Evolutionary conservation across 177 flowering plant genomes (phyloP).

Genomic region (Vitis hybrid): DNA sequence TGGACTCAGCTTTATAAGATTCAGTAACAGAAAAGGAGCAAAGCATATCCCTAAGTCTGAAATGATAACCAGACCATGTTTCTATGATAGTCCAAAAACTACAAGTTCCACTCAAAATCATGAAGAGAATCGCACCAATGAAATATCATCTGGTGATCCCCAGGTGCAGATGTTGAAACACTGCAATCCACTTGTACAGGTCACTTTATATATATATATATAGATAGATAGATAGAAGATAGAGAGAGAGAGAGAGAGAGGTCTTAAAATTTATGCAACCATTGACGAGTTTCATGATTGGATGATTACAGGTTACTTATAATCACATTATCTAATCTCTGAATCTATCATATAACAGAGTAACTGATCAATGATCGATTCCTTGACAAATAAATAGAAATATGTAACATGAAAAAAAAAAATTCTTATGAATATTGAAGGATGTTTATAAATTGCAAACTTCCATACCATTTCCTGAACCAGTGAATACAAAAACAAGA

Average conservation of each 20-base stretch:
- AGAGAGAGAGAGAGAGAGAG: slow-evolving; percentile 3
- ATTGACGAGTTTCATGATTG: too few species aligned
- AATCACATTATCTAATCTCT: too few species aligned
- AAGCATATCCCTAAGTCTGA: background rate
- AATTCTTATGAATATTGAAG: too few species aligned
- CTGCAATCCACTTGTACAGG: background rate
- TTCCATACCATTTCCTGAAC: slow-evolving; percentile 86
- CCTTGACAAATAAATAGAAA: too few species aligned
- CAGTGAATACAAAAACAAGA: slow-evolving; percentile 86
- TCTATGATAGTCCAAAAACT: background rate
- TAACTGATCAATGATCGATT: too few species aligned
- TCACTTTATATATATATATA: background rate
- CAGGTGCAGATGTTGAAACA: background rate
- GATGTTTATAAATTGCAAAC: background rate
- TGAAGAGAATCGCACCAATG: background rate
- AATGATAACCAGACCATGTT: background rate
- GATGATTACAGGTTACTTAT: too few species aligned
- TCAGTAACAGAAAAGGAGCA: background rate
- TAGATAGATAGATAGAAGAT: too few species aligned
- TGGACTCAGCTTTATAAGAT: background rate
- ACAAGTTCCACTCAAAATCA: background rate
- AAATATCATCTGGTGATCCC: background rate
- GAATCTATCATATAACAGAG: too few species aligned
- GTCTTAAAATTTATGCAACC: too few species aligned
- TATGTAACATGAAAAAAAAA: too few species aligned